Evolutionary conservation across 345 rosid species (phyloP).

Genomic region (Geranium rotundifolium): DNA sequence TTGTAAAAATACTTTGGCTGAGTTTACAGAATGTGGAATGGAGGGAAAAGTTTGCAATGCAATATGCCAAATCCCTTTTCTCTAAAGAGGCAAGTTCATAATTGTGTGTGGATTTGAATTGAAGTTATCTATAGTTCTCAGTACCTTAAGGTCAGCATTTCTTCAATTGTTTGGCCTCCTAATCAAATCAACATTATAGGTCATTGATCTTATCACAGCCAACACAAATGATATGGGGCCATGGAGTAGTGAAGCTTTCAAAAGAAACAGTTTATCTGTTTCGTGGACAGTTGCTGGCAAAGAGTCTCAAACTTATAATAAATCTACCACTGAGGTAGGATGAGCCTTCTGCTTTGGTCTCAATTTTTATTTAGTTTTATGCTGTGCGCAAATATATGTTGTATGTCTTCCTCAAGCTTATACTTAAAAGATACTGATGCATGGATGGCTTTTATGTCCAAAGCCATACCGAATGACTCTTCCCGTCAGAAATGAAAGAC

Average conservation of each 20-base stretch:
- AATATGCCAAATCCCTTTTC: slow-evolving; percentile 44
- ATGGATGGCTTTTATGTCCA: slow-evolving; percentile 10
- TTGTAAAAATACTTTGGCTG: neutral
- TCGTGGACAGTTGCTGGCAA: slow-evolving; percentile 45
- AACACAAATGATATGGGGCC: slow-evolving; percentile 72
- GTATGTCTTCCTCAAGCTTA: neutral
- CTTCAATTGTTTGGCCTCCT: slow-evolving; percentile 3
- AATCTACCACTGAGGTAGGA: slow-evolving; percentile 31
- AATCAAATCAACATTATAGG: slow-evolving; percentile 22
- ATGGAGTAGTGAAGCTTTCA: slow-evolving; percentile 58
- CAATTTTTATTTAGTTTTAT: neutral
- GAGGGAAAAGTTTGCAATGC: slow-evolving; percentile 59
- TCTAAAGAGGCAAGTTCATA: slow-evolving; percentile 57
- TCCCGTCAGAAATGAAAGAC: slow-evolving; percentile 21
- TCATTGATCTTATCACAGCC: slow-evolving; percentile 46
- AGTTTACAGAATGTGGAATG: slow-evolving; percentile 54
- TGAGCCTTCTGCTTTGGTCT: neutral
- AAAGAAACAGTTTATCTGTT: slow-evolving; percentile 48
- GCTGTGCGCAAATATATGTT: neutral
- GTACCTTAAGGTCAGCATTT: slow-evolving; percentile 3
- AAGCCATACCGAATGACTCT: slow-evolving; percentile 26
- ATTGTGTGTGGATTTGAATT: neutral
- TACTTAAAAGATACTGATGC: slow-evolving; percentile 16
- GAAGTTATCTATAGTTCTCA: neutral
- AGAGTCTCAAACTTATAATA: slow-evolving; percentile 20